These are phyloP conservation scores for Globisporangium irregulare DNA, from an alignment of 352 stramenopile species.

Conservation along the genomic window DNA sequence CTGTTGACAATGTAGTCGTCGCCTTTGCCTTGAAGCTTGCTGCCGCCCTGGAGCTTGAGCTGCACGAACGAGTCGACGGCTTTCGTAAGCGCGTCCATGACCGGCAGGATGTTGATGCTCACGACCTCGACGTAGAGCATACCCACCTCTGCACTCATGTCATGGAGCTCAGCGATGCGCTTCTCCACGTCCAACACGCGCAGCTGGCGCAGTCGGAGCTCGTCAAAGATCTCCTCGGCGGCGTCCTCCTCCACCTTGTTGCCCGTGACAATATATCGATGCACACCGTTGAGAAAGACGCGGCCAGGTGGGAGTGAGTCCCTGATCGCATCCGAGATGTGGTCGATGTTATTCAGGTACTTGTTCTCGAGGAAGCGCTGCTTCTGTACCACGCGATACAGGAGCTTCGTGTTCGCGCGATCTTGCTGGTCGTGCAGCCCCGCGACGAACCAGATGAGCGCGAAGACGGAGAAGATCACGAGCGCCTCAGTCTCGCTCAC, in stretches of 20 bases:
- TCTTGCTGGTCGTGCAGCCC: slow-evolving; percentile 40
- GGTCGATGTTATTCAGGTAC: slow-evolving; percentile 55
- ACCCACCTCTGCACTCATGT: slow-evolving; percentile 26
- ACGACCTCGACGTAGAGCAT: slow-evolving; percentile 51
- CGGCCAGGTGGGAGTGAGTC: slow-evolving; percentile 35
- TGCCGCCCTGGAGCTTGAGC: slow-evolving; percentile 32
- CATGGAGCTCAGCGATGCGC: slow-evolving; percentile 33
- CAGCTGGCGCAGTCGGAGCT: slow-evolving; percentile 42
- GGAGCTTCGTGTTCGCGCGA: slow-evolving; percentile 23
- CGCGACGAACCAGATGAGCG: slow-evolving; percentile 24
- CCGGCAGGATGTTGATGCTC: slow-evolving; percentile 62
- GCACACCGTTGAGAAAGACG: slow-evolving; percentile 74
- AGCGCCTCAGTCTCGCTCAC: slow-evolving; percentile 31
- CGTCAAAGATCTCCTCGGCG: slow-evolving; percentile 67
- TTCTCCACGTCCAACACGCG: slow-evolving; percentile 36
- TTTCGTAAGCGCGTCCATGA: slow-evolving; percentile 53
- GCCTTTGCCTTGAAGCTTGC: neutral
- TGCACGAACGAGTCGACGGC: slow-evolving; percentile 56
- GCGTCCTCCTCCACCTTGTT: slow-evolving; percentile 66
- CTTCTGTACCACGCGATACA: slow-evolving; percentile 19
- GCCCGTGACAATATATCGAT: slow-evolving; percentile 63
- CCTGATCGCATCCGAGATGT: slow-evolving; percentile 24
- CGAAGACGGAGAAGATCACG: slow-evolving; percentile 38
- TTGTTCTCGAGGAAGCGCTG: slow-evolving; percentile 54
- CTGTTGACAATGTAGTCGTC: slow-evolving; percentile 9